Evolutionary conservation across 2,329 filamentous ascomycete species (phyloP).

Genomic region (Sordariomycetes sp.): DNA sequence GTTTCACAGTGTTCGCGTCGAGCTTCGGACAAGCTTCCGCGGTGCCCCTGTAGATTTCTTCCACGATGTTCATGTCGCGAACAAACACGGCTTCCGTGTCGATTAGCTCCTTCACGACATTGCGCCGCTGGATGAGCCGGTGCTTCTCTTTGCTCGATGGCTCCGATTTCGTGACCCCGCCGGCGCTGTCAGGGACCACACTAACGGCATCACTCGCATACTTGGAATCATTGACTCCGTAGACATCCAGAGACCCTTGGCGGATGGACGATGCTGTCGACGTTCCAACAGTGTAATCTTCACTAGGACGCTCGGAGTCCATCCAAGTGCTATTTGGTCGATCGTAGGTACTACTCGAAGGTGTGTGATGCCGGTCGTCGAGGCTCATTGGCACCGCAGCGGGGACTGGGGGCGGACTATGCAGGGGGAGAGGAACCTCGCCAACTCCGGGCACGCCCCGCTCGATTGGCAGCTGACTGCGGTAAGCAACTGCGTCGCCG

Average conservation of each 20-base stretch:
- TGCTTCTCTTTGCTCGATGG: constrained; percentile 45
- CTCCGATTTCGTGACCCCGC: constrained; percentile 13
- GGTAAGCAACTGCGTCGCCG: constrained; percentile 31
- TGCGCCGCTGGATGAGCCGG: constrained; percentile 65
- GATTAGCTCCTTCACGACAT: constrained; percentile 82
- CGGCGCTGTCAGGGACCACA: background rate
- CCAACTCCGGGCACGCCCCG: constrained; percentile 10
- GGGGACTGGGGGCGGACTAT: constrained; percentile 37
- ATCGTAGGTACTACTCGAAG: constrained; percentile 7
- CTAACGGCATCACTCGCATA: background rate
- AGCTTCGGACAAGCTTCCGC: constrained; percentile 70
- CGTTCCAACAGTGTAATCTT: constrained; percentile 15
- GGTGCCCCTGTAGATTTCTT: constrained; percentile 95
- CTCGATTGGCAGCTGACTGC: constrained; percentile 18
- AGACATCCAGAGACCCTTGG: background rate
- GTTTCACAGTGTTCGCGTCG: constrained; percentile 70
- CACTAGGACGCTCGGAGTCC: constrained; percentile 29
- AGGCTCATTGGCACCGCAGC: constrained; percentile 15
- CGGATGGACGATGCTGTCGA: constrained; percentile 4
- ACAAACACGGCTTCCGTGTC: constrained; percentile 84
- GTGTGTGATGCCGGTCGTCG: constrained; percentile 5
- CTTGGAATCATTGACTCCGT: background rate
- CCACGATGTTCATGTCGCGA: constrained; percentile 91
- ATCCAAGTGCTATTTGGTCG: constrained; percentile 28
- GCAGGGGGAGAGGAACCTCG: constrained; percentile 27